Percentiles rank a stretch among this genome's conserved stretches.
Conservation (phyloP, 129 eudicot species). For the Escallonia rubra region DNA sequence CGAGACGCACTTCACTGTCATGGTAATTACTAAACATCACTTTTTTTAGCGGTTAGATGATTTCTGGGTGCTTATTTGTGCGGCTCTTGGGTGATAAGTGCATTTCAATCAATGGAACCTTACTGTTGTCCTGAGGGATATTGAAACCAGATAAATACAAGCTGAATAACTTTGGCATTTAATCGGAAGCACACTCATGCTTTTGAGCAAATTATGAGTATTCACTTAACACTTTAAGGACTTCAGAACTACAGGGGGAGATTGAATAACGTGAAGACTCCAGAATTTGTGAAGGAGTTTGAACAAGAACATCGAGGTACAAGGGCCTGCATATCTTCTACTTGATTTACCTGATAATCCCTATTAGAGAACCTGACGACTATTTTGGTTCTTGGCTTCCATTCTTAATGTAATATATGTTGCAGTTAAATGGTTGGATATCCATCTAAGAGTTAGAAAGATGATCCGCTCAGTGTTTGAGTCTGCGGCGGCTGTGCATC, state of each 20-base stretch:
- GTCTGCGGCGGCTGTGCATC: conserved; percentile 86
- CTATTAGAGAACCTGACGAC: neutral
- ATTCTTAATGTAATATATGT: conserved; percentile 4
- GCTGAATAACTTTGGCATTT: no score
- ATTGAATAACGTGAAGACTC: conserved; percentile 81
- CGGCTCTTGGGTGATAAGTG: neutral
- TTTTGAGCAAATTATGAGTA: neutral
- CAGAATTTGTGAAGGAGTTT: conserved; percentile 81
- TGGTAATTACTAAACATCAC: conserved; percentile 42
- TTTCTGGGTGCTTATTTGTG: neutral
- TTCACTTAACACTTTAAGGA: conserved; percentile 1
- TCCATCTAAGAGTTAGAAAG: conserved; percentile 59
- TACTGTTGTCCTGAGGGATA: no score
- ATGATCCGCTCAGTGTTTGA: conserved; percentile 88
- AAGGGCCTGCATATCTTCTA: neutral
- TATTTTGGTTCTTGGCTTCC: neutral
- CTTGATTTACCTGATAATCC: neutral
- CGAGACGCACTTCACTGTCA: conserved; percentile 98
- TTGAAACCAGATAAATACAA: no score
- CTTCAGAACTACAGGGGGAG: conserved; percentile 84
- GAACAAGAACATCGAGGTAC: conserved; percentile 86
- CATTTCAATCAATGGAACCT: neutral
- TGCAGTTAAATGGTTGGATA: conserved; percentile 85
- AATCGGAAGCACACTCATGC: no score
- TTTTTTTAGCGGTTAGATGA: neutral